Percentiles rank a stretch among this genome's conserved stretches.
These are phyloP conservation scores for Phialemoniopsis sp. DNA, from an alignment of 2,329 filamentous ascomycete genomes.

Conservation along the genomic window DNA sequence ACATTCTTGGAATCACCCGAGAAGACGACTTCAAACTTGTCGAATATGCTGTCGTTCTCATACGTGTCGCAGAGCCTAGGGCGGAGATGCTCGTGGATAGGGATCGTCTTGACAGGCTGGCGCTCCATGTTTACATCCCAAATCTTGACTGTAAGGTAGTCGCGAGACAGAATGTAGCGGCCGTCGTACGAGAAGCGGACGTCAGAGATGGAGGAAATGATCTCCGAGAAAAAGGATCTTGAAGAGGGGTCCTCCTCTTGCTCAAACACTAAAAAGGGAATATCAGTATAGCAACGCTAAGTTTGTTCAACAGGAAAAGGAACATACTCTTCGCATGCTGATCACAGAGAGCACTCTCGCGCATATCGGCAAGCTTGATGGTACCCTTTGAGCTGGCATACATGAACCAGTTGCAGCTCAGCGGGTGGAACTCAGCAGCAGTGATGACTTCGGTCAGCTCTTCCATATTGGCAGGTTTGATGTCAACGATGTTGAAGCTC, in stretches of 20 bases:
- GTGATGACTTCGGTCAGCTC: slow-evolving; percentile 98
- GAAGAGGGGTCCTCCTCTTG: slow-evolving; percentile 97
- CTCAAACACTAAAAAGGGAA: slow-evolving; percentile 72
- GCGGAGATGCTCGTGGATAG: slow-evolving; percentile 94
- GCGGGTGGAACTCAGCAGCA: slow-evolving; percentile 93
- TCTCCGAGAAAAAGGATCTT: slow-evolving; percentile 99
- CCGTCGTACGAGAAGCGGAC: slow-evolving; percentile 97
- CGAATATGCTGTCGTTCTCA: slow-evolving; percentile 98
- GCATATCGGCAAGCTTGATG: slow-evolving; percentile 98
- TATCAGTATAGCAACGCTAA: slow-evolving; percentile 16
- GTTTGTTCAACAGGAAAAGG: neutral
- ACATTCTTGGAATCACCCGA: slow-evolving; percentile 98
- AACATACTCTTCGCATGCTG: slow-evolving; percentile 86
- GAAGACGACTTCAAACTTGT: slow-evolving; percentile 99
- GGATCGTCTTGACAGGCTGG: slow-evolving; percentile 96
- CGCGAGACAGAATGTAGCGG: slow-evolving; percentile 92
- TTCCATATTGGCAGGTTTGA: slow-evolving; percentile 99
- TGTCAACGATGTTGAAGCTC: slow-evolving; percentile 99
- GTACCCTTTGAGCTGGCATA: slow-evolving; percentile 98
- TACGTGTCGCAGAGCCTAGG: slow-evolving; percentile 96
- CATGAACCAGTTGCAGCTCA: slow-evolving; percentile 99
- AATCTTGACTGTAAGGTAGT: slow-evolving; percentile 98
- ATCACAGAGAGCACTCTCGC: slow-evolving; percentile 92
- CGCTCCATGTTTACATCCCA: slow-evolving; percentile 99
- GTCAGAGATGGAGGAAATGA: slow-evolving; percentile 98